Conservation (phyloP, 176 grass and related monocot genomes). For the Cenchrus americanus region DNA sequence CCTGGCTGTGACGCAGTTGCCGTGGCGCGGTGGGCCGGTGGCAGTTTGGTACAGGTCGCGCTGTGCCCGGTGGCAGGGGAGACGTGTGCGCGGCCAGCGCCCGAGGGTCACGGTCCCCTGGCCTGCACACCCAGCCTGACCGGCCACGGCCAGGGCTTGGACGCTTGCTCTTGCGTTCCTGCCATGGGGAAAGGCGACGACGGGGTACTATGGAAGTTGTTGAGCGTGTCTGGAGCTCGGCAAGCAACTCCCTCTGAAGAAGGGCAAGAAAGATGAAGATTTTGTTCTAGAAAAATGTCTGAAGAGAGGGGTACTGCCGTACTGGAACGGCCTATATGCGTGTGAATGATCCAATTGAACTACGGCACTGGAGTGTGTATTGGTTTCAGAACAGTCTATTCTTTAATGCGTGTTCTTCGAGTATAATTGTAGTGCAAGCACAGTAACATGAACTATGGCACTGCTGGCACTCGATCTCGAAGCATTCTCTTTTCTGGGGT, state of each 20-base stretch:
- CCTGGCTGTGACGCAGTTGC: background rate
- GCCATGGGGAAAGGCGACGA: too few relatives aligned
- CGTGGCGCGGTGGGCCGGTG: slow-evolving; percentile 36
- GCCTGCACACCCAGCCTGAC: background rate
- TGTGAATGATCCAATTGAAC: background rate
- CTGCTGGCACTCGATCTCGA: slow-evolving; percentile 17
- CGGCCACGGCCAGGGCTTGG: too few relatives aligned
- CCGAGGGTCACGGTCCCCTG: background rate
- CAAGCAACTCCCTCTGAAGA: slow-evolving; percentile 1
- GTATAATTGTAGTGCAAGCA: slow-evolving; percentile 6
- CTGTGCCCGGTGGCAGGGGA: slow-evolving; percentile 12
- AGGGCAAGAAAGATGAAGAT: background rate
- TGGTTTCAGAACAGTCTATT: background rate
- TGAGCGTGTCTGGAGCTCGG: slow-evolving; percentile 7
- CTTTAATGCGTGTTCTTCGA: slow-evolving; percentile 26
- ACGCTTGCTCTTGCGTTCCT: too few relatives aligned
- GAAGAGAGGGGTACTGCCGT: background rate
- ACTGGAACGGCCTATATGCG: background rate
- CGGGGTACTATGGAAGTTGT: background rate
- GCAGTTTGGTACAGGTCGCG: slow-evolving; percentile 39
- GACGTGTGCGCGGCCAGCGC: background rate
- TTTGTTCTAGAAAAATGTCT: background rate
- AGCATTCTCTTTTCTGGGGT: background rate
- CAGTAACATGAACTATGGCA: slow-evolving; percentile 20
- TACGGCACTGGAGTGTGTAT: too few relatives aligned